These are phyloP conservation scores for Nakazawaea populi DNA, from an alignment of 805 yeast genomes.

Conservation along the genomic window DNA sequence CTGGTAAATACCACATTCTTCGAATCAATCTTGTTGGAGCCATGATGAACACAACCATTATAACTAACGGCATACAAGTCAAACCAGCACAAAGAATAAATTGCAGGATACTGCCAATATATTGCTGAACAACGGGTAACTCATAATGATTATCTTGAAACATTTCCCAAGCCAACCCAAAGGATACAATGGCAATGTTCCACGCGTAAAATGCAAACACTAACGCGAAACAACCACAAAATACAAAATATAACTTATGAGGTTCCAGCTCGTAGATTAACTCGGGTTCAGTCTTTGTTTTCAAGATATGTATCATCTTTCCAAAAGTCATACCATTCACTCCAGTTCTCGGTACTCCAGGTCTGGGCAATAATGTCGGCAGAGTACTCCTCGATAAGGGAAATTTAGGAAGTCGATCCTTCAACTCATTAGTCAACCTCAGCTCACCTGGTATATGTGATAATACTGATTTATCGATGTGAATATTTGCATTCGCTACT, in stretches of 20 bases:
- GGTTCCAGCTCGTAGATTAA: conserved; percentile 80
- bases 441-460: conserved; percentile 53
- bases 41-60: conserved; percentile 35
- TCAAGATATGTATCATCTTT: conserved; percentile 55
- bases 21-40: conserved; percentile 70
- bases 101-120: conserved; percentile 20
- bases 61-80: conserved; percentile 35
- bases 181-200: conserved; percentile 29
- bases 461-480: conserved; percentile 25
- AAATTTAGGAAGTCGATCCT: conserved; percentile 60
- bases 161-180: conserved; percentile 19
- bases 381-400: conserved; percentile 59
- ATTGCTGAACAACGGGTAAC: conserved; percentile 18
- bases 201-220: conserved; percentile 66
- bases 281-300: conserved; percentile 56
- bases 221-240: conserved; percentile 62
- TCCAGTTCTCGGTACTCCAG: conserved; percentile 73
- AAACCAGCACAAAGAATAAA: conserved; percentile 28
- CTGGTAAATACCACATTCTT: conserved; percentile 73
- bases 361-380: conserved; percentile 66
- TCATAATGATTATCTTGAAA: conserved; percentile 25
- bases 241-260: conserved; percentile 67
- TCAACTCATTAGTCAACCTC: conserved; percentile 36
- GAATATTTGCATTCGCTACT: neutral
- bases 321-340: conserved; percentile 41